Evolutionary conservation across 306 rosid species (phyloP).

Genomic region (Dalbergia oliveri): DNA sequence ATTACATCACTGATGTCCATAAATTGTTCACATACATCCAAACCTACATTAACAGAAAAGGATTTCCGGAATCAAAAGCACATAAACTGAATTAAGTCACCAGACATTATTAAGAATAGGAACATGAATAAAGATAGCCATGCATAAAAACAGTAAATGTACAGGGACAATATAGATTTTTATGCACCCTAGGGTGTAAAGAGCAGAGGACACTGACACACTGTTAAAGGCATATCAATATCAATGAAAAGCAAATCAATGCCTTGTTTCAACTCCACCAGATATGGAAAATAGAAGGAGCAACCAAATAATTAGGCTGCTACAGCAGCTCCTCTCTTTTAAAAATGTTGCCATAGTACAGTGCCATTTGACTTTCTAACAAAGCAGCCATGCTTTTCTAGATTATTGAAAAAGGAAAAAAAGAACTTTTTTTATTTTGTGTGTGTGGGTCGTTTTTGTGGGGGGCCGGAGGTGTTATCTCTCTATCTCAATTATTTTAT

Average conservation of each 20-base stretch:
- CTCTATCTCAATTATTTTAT: not conserved
- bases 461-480: not conserved
- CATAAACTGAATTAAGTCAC: constrained; percentile 25
- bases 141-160: not conserved
- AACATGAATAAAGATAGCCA: constrained; percentile 1
- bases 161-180: constrained; percentile 9
- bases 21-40: constrained; percentile 93
- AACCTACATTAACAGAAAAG: constrained; percentile 64
- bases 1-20: constrained; percentile 98
- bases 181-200: not conserved
- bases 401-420: not conserved
- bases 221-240: not conserved
- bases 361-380: no score
- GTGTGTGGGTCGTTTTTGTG: no score
- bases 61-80: constrained; percentile 39
- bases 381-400: not conserved
- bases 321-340: no score
- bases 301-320: no score
- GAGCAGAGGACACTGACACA: not conserved
- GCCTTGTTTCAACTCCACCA: no score
- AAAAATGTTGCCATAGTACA: no score
- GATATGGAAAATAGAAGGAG: no score
- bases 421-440: no score
- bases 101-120: constrained; percentile 18
- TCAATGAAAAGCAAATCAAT: constrained; percentile 30